Conservation (phyloP, 257 asterid genomes). For the Solanum ossicruentum region DNA sequence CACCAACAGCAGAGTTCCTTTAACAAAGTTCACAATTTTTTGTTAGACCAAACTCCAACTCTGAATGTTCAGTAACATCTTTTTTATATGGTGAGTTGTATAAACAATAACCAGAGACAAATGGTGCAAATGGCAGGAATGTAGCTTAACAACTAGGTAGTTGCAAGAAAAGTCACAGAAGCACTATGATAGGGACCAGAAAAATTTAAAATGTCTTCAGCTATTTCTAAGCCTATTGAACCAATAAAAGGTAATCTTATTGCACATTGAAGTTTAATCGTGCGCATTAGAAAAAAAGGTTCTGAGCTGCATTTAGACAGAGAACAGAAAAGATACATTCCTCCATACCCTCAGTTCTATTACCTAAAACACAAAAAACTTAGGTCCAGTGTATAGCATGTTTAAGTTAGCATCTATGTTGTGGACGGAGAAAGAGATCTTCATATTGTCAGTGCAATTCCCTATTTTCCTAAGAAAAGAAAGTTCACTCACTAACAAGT, state of each 20-base stretch:
- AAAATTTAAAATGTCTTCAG: background rate
- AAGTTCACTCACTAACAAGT: background rate
- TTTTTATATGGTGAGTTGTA: background rate
- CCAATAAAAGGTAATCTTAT: background rate
- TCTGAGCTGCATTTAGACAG: background rate
- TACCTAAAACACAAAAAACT: background rate
- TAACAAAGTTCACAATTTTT: background rate
- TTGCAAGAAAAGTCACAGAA: background rate
- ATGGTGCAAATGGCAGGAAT: background rate
- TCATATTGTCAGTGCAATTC: background rate
- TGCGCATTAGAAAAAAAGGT: background rate
- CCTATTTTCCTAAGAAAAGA: background rate
- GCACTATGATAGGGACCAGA: background rate
- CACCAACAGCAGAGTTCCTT: background rate
- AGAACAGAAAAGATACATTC: background rate
- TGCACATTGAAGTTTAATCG: background rate
- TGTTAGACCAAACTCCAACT: background rate
- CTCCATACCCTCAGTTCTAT: background rate
- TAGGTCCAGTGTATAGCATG: background rate
- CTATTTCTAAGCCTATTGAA: background rate
- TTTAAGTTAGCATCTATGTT: background rate
- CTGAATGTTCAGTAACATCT: background rate
- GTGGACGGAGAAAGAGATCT: background rate
- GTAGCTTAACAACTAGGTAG: background rate
- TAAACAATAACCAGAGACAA: background rate